phyloP scores from a whole-genome alignment of 495 filamentous ascomycete species.

The Bathelium albidoporum region DNA sequence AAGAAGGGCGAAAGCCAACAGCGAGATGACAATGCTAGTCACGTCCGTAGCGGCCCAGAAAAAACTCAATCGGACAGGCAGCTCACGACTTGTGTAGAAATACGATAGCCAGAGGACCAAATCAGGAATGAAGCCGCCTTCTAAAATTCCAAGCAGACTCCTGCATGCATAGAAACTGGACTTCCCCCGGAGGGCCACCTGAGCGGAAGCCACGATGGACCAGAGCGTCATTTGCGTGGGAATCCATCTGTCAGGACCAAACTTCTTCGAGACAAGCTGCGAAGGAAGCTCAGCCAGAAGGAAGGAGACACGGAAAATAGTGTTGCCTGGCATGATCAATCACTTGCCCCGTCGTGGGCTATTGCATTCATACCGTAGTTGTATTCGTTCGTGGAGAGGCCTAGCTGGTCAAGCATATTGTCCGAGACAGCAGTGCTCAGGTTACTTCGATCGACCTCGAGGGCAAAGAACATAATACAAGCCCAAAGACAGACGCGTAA shows the following conservation, averaged over 20 bases:
- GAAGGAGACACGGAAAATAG: conserved; percentile 38
- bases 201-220: conserved; percentile 33
- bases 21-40: conserved; percentile 37
- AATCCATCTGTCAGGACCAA: conserved; percentile 41
- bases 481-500: conserved; percentile 29
- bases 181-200: conserved; percentile 31
- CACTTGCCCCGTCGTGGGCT: neutral
- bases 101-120: conserved; percentile 44
- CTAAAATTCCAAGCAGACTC: conserved; percentile 34
- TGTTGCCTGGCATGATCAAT: conserved; percentile 8
- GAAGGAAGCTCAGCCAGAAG: conserved; percentile 39
- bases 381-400: conserved; percentile 41
- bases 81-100: conserved; percentile 41
- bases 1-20: conserved; percentile 42
- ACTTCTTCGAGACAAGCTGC: conserved; percentile 38
- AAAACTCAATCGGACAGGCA: conserved; percentile 38
- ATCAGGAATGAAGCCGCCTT: conserved; percentile 35
- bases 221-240: conserved; percentile 39
- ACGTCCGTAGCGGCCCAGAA: conserved; percentile 42
- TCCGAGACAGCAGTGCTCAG: conserved; percentile 10
- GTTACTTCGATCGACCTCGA: conserved; percentile 32
- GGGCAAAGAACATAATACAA: conserved; percentile 38
- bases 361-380: conserved; percentile 31
- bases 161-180: conserved; percentile 34
- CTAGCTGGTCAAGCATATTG: conserved; percentile 31